Base-by-base conservation (phyloP, 1,284 basidiomycete genomes). In the Singerocomus rubriflavus region DNA sequence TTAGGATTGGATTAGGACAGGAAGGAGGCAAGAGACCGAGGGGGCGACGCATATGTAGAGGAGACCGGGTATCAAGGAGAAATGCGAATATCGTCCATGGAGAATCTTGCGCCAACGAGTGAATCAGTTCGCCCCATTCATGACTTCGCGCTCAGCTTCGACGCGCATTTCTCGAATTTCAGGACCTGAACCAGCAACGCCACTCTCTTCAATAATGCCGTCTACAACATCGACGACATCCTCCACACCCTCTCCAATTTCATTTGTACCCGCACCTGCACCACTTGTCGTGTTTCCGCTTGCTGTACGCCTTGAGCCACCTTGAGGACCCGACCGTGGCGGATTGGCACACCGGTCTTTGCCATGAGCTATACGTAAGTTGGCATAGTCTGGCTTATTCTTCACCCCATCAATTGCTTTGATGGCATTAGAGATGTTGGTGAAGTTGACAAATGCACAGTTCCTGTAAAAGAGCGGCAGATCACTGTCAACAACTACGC, bases 361-460 rank as follows among this genome's bases (percentile, higher is more conserved):
- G 56, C 94, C 94, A 70, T 94, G 92, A 5, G 92, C 86, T 54
- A 95, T 88, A 33, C 90, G 85, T 53, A 94, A 72, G 68, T 84
- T 84, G 26, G 81, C 77, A 65, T 94, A 94, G 66, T 92, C 90
- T 6, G 87, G 79, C 67, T 89, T 89, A 63, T 78, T 81, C 80
- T 95, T 94, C 69, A 96, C 82, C 12, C 84, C 88, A 51, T 96
- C 93, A 61, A 97, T 94, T 16, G 94, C 93, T 75, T 97, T 97
- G 77, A 94, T 93, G 25, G 93, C 93, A 60, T 93, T 92, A 48
- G 88, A 84, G 59, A 97, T 86, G 71, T 93, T 93, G 43, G 85
- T 87, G 63, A 93, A 97, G 76, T 97, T 98, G 64, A 96, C 89
- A 68, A 96, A 98, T 31, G 91, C 92, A 63, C 92, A 95, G 71